A percentile compares a stretch with the other conserved stretches of the same genome.
phyloP scores from a whole-genome alignment of 2,329 filamentous ascomycete genomes.

The Whalleya microplaca region DNA sequence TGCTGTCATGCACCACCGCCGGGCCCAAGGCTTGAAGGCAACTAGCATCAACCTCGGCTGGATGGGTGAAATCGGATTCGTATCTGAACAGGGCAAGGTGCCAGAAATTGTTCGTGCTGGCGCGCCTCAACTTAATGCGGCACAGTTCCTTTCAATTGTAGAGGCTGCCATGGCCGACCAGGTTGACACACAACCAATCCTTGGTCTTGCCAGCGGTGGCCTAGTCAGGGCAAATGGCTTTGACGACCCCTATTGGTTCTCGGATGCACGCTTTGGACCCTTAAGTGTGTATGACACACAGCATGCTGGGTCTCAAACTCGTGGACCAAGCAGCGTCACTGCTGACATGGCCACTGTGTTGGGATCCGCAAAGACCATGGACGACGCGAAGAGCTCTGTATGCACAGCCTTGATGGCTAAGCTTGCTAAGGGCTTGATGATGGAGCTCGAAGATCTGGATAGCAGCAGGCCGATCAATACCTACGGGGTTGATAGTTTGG shows the following conservation, averaged over 20 bases:
- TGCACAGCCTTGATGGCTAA: slow-evolving; percentile 34
- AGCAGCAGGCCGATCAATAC: slow-evolving; percentile 31
- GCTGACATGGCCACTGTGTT: slow-evolving; percentile 29
- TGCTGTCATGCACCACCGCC: slow-evolving; percentile 32
- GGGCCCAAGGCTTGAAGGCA: slow-evolving; percentile 30
- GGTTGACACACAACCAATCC: slow-evolving; percentile 26
- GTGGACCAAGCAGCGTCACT: slow-evolving; percentile 16
- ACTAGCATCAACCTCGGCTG: slow-evolving; percentile 34
- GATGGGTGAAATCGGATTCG: slow-evolving; percentile 36
- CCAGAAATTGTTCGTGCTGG: slow-evolving; percentile 35
- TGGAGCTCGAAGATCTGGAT: slow-evolving; percentile 37
- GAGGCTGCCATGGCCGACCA: slow-evolving; percentile 30
- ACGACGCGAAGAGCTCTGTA: slow-evolving; percentile 27
- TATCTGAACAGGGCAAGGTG: slow-evolving; percentile 34
- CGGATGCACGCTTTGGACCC: slow-evolving; percentile 34
- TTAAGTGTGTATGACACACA: slow-evolving; percentile 31
- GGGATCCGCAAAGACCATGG: slow-evolving; percentile 24
- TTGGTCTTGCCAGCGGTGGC: slow-evolving; percentile 34
- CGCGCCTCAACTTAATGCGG: slow-evolving; percentile 30
- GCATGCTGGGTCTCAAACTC: slow-evolving; percentile 11
- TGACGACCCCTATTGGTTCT: slow-evolving; percentile 38
- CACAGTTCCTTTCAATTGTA: slow-evolving; percentile 31
- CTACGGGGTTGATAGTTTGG: slow-evolving; percentile 35
- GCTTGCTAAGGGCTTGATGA: slow-evolving; percentile 36
- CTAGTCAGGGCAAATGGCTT: slow-evolving; percentile 32